Evolutionary conservation across 2,329 filamentous ascomycete genomes (phyloP), one percentile per base, ranked within the genome.

Genomic region (Xylariaceae sp.): DNA sequence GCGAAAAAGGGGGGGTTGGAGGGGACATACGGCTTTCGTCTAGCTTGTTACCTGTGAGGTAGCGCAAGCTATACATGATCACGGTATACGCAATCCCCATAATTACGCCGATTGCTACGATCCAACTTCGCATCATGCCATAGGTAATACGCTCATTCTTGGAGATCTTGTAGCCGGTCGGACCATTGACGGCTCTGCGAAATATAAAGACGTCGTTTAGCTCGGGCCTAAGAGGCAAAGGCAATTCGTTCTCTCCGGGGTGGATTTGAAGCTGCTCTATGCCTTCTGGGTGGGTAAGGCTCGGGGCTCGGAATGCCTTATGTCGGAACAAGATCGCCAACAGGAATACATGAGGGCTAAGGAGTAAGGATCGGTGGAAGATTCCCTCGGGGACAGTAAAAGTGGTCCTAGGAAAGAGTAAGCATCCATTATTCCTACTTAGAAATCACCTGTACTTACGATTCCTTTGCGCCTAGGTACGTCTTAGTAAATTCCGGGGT

Each of bases 321-420:
- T 71, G 52, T 16, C 60, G 49, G 58, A 72, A 69, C 31, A 69
- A 58, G 37, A 71, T 67, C 19, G 68, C 65, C 8, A 75, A 54
- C 29, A 76, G 65, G 47, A 69, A 71, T 14, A 73, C 49, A 60
- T 77, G 62, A 4, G 63, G 67, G 58, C 69, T 77, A 17, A 77
- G 68, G 8, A 74, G 61, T 12, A 78, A 63, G 6, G 65, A 74
- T 2, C 58, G 14, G 12, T 74, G 58, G 65, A 71, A 75, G 37
- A 78, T 69, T 39, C 71, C 72, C 58, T 60, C 23, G 28, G 59
- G 24, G 9, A 34, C 52, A n/a, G n/a, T n/a, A n/a, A n/a, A n/a
- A n/a, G n/a, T n/a, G n/a, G n/a, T n/a, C n/a, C n/a, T n/a, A n/a
- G n/a, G n/a, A n/a, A n/a, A n/a, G n/a, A n/a, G n/a, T n/a, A n/a